phyloP scores from a whole-genome alignment of 768 basidiomycete genomes.

The Kwoniella pini region DNA sequence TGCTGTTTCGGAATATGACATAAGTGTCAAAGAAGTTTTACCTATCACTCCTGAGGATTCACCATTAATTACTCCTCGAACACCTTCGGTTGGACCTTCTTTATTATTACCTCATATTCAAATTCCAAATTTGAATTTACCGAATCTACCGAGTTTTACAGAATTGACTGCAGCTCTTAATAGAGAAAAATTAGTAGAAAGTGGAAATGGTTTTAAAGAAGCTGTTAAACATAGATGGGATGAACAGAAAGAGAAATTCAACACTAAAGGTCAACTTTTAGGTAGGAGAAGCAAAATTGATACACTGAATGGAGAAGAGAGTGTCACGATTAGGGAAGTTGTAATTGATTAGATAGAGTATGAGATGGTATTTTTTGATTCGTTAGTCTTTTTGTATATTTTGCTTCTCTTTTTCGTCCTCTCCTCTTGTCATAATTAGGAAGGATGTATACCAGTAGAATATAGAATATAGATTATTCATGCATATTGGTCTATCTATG shows the following conservation, averaged over 20 bases:
- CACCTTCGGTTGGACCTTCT: slow-evolving; percentile 24
- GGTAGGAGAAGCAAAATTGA: neutral
- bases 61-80: slow-evolving; percentile 44
- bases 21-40: neutral
- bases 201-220: slow-evolving; percentile 37
- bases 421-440: too few relatives aligned
- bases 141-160: neutral
- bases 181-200: neutral
- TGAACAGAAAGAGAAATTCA: slow-evolving; percentile 36
- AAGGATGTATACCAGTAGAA: too few relatives aligned
- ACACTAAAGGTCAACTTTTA: neutral
- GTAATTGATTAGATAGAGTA: neutral
- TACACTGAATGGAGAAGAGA: neutral
- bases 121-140: slow-evolving; percentile 9
- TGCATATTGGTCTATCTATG: too few relatives aligned
- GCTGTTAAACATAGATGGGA: slow-evolving; percentile 45
- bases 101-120: slow-evolving; percentile 7
- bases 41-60: slow-evolving; percentile 34
- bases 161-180: neutral
- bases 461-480: too few relatives aligned
- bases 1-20: neutral
- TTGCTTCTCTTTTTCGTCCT: too few relatives aligned
- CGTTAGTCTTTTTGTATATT: neutral
- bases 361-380: neutral
- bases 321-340: neutral